Evolutionary conservation across 306 rosid genomes (phyloP).

Genomic region (Malus orientalis): DNA sequence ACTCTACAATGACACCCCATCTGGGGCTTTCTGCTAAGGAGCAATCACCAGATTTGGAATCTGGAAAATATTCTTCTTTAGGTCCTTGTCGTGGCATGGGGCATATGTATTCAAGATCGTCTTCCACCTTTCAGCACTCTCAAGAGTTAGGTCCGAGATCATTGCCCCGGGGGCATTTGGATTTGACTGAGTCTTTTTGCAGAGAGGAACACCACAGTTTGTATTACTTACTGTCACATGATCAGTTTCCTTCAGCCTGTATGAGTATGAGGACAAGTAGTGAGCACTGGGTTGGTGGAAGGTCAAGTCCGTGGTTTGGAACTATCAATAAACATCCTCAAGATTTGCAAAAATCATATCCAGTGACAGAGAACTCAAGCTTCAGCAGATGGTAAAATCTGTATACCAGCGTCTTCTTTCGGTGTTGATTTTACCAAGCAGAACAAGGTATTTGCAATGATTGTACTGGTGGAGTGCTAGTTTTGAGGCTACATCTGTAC

Average conservation of each 20-base stretch:
- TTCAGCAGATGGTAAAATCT: conserved; percentile 18
- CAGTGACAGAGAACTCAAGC: conserved; percentile 19
- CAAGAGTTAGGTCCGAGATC: conserved; percentile 18
- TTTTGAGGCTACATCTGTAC: not conserved
- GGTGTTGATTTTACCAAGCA: conserved; percentile 18
- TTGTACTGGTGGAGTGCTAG: not conserved
- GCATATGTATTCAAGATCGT: conserved; percentile 17
- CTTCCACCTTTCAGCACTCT: conserved; percentile 28
- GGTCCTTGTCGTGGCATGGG: conserved; percentile 13
- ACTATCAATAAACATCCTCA: conserved; percentile 17
- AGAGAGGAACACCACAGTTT: conserved; percentile 39
- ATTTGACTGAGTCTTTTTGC: conserved; percentile 21
- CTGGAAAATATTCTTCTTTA: conserved; percentile 17
- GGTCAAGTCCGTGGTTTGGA: conserved; percentile 19
- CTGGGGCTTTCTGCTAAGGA: conserved; percentile 28
- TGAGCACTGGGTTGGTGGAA: conserved; percentile 27
- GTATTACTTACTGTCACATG: conserved; percentile 25
- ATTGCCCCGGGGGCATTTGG: conserved; percentile 12
- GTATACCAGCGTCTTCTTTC: conserved; percentile 10
- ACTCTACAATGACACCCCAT: conserved; percentile 29
- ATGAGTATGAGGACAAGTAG: conserved; percentile 26
- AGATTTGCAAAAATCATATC: conserved; percentile 27
- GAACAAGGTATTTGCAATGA: conserved; percentile 12
- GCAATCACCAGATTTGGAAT: conserved; percentile 20
- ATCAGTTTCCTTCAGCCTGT: conserved; percentile 31